Base-by-base conservation (phyloP, 192 early-diverging fungal genomes). In the Umbelopsis vinacea region DNA sequence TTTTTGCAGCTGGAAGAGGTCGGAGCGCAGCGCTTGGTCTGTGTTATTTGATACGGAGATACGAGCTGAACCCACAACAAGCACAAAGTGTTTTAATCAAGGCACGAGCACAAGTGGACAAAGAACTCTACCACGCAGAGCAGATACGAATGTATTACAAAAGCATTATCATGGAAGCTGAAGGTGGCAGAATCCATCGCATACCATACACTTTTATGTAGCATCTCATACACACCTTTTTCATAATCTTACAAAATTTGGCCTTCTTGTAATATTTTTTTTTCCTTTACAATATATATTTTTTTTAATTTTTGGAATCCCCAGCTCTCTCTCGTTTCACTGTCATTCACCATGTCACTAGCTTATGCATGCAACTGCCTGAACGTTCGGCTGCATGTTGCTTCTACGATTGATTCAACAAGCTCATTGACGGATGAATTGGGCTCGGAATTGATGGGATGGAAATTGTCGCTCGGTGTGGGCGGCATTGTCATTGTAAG, bases 11-110 rank as follows among this genome's bases (percentile, higher is more conserved):
- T 48, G 73, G 73, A 26, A 60, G 73, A 66, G 67, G 73, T 10
- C 52, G 73, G 35, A 74, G 73, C 69, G 73, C 73, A 15, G 67
- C 54, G n/a, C 22, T 74, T 37, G 68, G 66, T 5, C 43, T 74
- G 1, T 74, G 73, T 29, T 74, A 74, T 69, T 35, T 74, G 45
- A 19, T 74, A 35, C 55, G 68, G 26, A 15, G 33, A 12, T 74
- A 74, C 40, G 33, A 63, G 5, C 24, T 74, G 45, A 53, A 57
- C 17, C 45, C 67, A 50, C 15, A 12, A 7, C 22, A 69, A 22
- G 45, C 67, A 6, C 73, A 74, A 38, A 0, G 47, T 1, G 3
- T 74, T 0, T 40, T 74, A 22, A 15, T 69, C 5, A 40, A 63
- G 38, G 57, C 55, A 35, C 54, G 73, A 33, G 26, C 26, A 45